phyloP scores from a whole-genome alignment of 2,329 filamentous ascomycete genomes.

The Pezicula carpinea region DNA sequence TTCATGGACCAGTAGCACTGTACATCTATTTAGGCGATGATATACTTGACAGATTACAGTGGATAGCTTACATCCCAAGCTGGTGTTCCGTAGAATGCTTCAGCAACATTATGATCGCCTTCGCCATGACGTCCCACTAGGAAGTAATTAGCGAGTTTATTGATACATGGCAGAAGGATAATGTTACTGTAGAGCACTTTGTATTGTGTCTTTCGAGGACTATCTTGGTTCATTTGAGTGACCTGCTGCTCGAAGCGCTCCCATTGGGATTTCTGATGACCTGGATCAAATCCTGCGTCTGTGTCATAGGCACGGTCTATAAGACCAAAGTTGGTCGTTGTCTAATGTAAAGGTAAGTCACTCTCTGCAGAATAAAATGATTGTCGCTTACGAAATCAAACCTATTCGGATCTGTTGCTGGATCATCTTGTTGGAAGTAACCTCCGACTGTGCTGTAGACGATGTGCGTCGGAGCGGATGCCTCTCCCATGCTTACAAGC shows the following conservation, averaged over 20 bases:
- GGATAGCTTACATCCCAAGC: conserved; percentile 55
- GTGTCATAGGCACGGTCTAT: conserved; percentile 56
- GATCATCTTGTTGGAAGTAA: conserved; percentile 58
- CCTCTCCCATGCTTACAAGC: conserved; percentile 21
- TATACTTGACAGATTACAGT: too few species aligned
- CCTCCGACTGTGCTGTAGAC: conserved; percentile 54
- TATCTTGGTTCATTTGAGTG: conserved; percentile 42
- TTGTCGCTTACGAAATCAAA: conserved; percentile 57
- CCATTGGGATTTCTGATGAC: conserved; percentile 49
- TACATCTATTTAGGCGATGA: not conserved
- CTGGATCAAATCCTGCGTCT: conserved; percentile 38
- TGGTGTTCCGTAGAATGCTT: conserved; percentile 59
- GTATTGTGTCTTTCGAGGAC: conserved; percentile 44
- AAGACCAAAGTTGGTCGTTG: conserved; percentile 55
- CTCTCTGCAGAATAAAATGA: not conserved
- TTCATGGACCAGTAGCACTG: conserved; percentile 62
- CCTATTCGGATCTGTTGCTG: conserved; percentile 43
- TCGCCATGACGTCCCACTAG: conserved; percentile 58
- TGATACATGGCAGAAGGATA: not conserved
- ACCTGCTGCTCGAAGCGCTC: conserved; percentile 54
- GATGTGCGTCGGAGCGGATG: conserved; percentile 32
- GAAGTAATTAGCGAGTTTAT: conserved; percentile 25
- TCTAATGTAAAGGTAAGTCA: conserved; percentile 33
- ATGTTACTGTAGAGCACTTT: conserved; percentile 50
- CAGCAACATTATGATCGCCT: conserved; percentile 55